These are phyloP conservation scores for Rutstroemia sp. DNA, from an alignment of 2,329 filamentous ascomycete species.

Conservation along the genomic window DNA sequence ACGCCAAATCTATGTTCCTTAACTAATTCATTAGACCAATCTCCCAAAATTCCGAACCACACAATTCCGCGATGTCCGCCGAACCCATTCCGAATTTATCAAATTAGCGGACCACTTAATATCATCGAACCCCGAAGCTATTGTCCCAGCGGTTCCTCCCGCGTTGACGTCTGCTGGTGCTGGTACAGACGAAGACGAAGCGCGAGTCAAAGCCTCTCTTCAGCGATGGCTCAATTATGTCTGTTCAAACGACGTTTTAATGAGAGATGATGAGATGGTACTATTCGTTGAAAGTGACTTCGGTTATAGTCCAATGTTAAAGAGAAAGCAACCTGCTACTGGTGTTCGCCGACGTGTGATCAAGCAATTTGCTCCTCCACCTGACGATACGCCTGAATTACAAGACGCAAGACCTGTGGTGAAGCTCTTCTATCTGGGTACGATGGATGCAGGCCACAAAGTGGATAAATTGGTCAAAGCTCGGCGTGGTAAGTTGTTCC, in stretches of 20 bases:
- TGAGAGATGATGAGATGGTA: conserved; percentile 93
- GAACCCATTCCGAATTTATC: conserved; percentile 89
- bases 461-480: conserved; percentile 90
- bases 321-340: conserved; percentile 94
- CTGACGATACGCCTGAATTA: conserved; percentile 93
- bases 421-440: conserved; percentile 90
- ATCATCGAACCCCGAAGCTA: conserved; percentile 91
- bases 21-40: conserved; percentile 63
- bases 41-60: conserved; percentile 97
- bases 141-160: conserved; percentile 92
- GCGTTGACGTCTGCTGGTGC: conserved; percentile 89
- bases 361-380: conserved; percentile 96
- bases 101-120: conserved; percentile 96
- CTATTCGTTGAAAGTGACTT: conserved; percentile 99
- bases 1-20: not conserved
- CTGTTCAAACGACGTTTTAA: conserved; percentile 84
- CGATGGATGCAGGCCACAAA: conserved; percentile 97
- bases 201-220: conserved; percentile 77
- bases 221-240: conserved; percentile 95
- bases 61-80: conserved; percentile 94
- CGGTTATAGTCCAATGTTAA: conserved; percentile 90
- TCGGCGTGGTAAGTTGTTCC: conserved; percentile 62
- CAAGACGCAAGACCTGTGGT: conserved; percentile 83
- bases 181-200: conserved; percentile 93
- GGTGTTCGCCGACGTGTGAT: conserved; percentile 90